A percentile compares a stretch with the other conserved stretches of the same genome.
phyloP scores from a whole-genome alignment of 1,284 basidiomycete genomes.

The Ceratorhiza oryzae-sativae region DNA sequence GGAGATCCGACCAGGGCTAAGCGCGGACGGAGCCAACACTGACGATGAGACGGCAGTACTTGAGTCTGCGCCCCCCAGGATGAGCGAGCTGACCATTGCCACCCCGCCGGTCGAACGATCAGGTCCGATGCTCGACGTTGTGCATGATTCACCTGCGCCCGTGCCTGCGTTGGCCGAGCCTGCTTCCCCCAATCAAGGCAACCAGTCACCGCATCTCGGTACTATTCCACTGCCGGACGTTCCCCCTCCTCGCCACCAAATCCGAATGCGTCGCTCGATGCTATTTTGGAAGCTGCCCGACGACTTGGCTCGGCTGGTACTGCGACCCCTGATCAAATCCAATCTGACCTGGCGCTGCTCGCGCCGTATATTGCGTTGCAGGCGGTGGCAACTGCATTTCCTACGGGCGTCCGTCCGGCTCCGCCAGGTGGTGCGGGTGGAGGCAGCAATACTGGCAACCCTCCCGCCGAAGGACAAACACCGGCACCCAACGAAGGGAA shows the following conservation, averaged over 20 bases:
- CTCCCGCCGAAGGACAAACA: conserved; percentile 16
- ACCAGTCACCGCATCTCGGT: conserved; percentile 15
- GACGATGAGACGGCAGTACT: conserved; percentile 30
- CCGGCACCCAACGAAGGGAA: neutral
- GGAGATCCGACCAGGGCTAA: conserved; percentile 8
- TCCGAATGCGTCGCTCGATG: conserved; percentile 4
- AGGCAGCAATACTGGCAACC: neutral
- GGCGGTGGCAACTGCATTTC: conserved; percentile 27
- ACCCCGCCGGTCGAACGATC: neutral
- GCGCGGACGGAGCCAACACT: neutral
- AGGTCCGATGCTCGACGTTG: conserved; percentile 7
- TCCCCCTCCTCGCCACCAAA: conserved; percentile 18
- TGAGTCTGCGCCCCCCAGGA: conserved; percentile 22
- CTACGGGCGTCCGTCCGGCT: neutral
- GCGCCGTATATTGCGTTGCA: conserved; percentile 33
- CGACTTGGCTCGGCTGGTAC: conserved; percentile 11
- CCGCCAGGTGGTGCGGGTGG: neutral
- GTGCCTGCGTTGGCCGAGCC: neutral
- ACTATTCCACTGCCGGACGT: conserved; percentile 31
- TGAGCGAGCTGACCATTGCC: conserved; percentile 23
- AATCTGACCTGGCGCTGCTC: conserved; percentile 25
- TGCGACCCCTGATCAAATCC: conserved; percentile 25
- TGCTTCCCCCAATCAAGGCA: neutral
- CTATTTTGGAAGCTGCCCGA: conserved; percentile 30
- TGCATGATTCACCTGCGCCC: neutral